Evolutionary conservation across 139 green algal species (phyloP), one percentile per base, ranked within the genome.

Genomic region (Ulvella scutata): DNA sequence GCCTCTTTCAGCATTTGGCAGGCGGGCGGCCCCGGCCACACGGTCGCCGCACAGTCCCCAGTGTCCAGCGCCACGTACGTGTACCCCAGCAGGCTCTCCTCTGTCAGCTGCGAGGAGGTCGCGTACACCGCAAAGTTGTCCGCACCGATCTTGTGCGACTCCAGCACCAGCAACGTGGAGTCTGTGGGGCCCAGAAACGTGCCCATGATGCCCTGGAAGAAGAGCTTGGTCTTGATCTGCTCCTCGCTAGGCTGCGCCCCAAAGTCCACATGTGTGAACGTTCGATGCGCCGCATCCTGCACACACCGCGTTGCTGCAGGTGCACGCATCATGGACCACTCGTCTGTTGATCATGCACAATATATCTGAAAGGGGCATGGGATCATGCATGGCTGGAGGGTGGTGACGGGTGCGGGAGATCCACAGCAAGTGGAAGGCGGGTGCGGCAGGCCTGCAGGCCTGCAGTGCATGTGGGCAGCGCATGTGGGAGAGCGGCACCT

Each of bases 61-160:
- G 51, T 67, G 13, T 67, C 51, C 51, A 67, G 51, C 51, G 51
- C n/a, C 51, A 67, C 51, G 51, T 67, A 67, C 13, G 51, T 67
- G 51, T 67, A 67, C 17, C 51, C 51, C 9, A 67, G 9, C 9
- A 67, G 51, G 51, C 17, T 67, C 51, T 67, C 51, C 2, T 67
- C 51, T 26, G 51, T 36, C 51, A 67, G 31, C 9, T 23, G n/a
- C 13, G 51, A 26, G 9, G 13, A n/a, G 13, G 33, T 26, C 10
- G 51, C 51, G 51, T 67, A 67, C 51, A 67, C 33, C 51, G 51
- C 51, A 26, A 67, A 36, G 51, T 67, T 67, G 51, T 67, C 51
- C 13, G 13, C 51, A 26, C 51, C 51, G 51, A 67, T 67, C 51
- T 67, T 67, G 51, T 26, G 51, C 51, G 51, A 67, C 51, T 67